Conservation (phyloP, 2,329 filamentous ascomycete species). For the Colletotrichum cuscutae region DNA sequence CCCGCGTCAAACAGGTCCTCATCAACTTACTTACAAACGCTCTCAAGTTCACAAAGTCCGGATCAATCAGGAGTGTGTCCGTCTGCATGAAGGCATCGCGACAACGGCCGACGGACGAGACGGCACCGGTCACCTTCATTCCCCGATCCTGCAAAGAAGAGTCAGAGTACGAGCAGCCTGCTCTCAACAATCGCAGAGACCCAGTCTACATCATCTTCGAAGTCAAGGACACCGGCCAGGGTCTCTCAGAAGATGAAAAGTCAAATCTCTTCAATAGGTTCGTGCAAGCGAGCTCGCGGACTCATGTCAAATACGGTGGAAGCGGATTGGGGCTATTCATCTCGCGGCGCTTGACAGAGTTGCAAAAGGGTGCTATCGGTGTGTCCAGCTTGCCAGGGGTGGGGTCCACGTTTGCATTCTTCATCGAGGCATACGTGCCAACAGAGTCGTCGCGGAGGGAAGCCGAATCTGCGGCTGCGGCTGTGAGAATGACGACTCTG, state of each 20-base stretch:
- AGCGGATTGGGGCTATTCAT: conserved; percentile 85
- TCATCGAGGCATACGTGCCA: conserved; percentile 68
- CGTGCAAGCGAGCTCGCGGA: conserved; percentile 79
- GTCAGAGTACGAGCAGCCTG: conserved; percentile 48
- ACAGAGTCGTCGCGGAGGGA: conserved; percentile 52
- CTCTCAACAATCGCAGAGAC: conserved; percentile 48
- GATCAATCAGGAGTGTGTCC: conserved; percentile 65
- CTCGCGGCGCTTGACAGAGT: conserved; percentile 79
- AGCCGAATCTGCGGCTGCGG: conserved; percentile 49
- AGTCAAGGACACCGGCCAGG: conserved; percentile 81
- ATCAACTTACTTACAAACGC: conserved; percentile 86
- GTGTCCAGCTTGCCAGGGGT: conserved; percentile 74
- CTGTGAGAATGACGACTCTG: conserved; percentile 22
- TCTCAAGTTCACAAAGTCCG: conserved; percentile 81
- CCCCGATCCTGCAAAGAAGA: conserved; percentile 62
- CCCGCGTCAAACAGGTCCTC: conserved; percentile 79
- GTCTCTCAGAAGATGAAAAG: conserved; percentile 76
- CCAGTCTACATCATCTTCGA: conserved; percentile 76
- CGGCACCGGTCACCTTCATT: conserved; percentile 69
- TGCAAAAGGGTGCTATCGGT: conserved; percentile 84
- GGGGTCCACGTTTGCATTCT: conserved; percentile 82
- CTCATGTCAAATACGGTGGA: conserved; percentile 82
- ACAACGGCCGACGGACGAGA: conserved; percentile 50
- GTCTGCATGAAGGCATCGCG: conserved; percentile 58
- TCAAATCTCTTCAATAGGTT: conserved; percentile 82